These are phyloP conservation scores for Crucibulum laeve DNA, from an alignment of 768 basidiomycete species.

Conservation along the genomic window DNA sequence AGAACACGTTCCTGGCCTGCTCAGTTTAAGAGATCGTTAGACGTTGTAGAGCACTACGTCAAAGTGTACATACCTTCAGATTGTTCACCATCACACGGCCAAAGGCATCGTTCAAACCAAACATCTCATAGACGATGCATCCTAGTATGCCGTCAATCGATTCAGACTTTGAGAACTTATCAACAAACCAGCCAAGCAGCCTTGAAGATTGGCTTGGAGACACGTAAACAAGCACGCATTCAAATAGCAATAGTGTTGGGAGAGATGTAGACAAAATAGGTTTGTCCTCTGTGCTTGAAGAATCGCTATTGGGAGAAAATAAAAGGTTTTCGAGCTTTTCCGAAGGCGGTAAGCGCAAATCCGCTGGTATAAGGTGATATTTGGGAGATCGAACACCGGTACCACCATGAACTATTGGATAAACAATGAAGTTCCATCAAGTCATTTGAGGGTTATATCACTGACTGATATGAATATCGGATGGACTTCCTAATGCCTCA, in stretches of 20 bases:
- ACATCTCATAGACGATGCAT: slow-evolving; percentile 89
- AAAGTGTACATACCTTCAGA: slow-evolving; percentile 61
- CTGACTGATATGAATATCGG: slow-evolving; percentile 40
- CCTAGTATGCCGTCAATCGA: slow-evolving; percentile 34
- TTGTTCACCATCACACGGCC: slow-evolving; percentile 93
- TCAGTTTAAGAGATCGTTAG: slow-evolving; percentile 1
- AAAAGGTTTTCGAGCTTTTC: slow-evolving; percentile 39
- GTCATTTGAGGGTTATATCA: neutral
- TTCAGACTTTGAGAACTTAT: slow-evolving; percentile 34
- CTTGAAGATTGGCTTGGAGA: slow-evolving; percentile 48
- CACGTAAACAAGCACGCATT: slow-evolving; percentile 94
- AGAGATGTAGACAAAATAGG: slow-evolving; percentile 51
- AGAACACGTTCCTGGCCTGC: slow-evolving; percentile 65
- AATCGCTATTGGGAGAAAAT: slow-evolving; percentile 11
- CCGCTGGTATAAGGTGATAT: slow-evolving; percentile 73
- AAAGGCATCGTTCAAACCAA: slow-evolving; percentile 80
- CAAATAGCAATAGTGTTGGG: slow-evolving; percentile 85
- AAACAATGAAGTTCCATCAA: neutral
- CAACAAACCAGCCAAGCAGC: slow-evolving; percentile 72
- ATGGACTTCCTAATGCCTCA: slow-evolving; percentile 41
- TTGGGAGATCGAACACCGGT: slow-evolving; percentile 46
- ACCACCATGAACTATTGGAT: slow-evolving; percentile 53
- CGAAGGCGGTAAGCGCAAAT: slow-evolving; percentile 62
- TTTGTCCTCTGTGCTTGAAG: slow-evolving; percentile 7
- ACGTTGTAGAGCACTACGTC: neutral